phyloP scores from a whole-genome alignment of 179 eudicot genomes.

The Actinidia polygama region DNA sequence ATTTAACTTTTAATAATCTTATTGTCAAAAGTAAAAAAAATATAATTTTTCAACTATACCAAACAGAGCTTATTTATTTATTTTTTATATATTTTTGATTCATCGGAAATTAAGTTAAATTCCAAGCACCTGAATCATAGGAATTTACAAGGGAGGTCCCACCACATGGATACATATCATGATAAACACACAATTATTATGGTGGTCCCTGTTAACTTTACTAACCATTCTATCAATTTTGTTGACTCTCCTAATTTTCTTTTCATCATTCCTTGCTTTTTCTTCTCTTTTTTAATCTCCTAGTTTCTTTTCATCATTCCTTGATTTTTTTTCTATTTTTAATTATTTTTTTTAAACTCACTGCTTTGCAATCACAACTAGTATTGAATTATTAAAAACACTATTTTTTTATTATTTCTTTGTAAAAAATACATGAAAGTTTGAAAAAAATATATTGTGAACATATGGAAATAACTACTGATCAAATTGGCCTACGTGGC shows the following conservation, averaged over 20 bases:
- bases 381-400: neutral
- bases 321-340: neutral
- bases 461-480: too few relatives aligned
- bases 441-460: too few relatives aligned
- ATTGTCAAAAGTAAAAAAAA: too few relatives aligned
- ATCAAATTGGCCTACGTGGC: too few relatives aligned
- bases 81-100: neutral
- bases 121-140: slow-evolving; percentile 1
- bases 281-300: neutral
- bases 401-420: too few relatives aligned
- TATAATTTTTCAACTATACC: too few relatives aligned
- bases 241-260: too few relatives aligned
- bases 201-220: neutral
- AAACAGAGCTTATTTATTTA: neutral
- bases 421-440: too few relatives aligned
- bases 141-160: neutral
- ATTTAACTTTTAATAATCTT: too few relatives aligned
- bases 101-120: neutral
- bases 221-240: neutral
- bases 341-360: neutral
- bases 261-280: neutral
- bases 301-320: neutral
- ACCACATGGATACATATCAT: neutral
- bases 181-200: neutral
- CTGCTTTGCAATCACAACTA: neutral